Evolutionary conservation across 768 basidiomycete genomes (phyloP).

Genomic region (Russula brevipes): DNA sequence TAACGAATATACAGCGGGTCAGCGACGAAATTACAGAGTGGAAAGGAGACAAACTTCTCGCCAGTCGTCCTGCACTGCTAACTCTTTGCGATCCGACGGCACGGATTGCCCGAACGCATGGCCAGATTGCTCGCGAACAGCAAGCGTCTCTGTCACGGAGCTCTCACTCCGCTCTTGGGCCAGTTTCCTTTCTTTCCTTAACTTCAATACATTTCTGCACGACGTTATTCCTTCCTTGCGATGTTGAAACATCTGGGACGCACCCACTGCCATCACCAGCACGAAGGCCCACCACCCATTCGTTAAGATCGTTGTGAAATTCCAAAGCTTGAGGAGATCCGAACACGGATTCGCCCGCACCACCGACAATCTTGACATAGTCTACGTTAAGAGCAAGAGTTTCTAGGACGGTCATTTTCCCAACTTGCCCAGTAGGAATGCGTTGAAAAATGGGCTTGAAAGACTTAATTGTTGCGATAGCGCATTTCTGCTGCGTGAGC

Average conservation of each 20-base stretch:
- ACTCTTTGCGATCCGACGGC: background rate
- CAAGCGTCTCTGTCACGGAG: constrained; percentile 10
- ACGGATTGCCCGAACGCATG: background rate
- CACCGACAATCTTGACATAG: constrained; percentile 40
- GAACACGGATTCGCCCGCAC: constrained; percentile 42
- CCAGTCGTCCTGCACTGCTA: constrained; percentile 8
- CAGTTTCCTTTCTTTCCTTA: constrained; percentile 36
- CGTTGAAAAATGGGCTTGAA: constrained; percentile 51
- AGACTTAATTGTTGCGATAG: constrained; percentile 43
- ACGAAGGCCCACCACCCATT: constrained; percentile 55
- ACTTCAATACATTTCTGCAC: constrained; percentile 42
- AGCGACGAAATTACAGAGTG: background rate
- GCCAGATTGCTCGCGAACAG: background rate
- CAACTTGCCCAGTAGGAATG: constrained; percentile 41
- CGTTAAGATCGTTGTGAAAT: constrained; percentile 34
- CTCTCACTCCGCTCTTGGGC: constrained; percentile 1
- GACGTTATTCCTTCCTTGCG: background rate
- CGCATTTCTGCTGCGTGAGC: constrained; percentile 44
- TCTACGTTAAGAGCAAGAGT: constrained; percentile 54
- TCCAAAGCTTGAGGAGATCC: constrained; percentile 49
- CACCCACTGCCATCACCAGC: constrained; percentile 58
- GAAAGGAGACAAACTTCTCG: constrained; percentile 5
- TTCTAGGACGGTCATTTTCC: constrained; percentile 37
- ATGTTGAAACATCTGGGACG: constrained; percentile 29
- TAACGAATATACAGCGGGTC: background rate